Base-by-base conservation (phyloP, 208 protist genomes). In the Crithidia sp. region DNA sequence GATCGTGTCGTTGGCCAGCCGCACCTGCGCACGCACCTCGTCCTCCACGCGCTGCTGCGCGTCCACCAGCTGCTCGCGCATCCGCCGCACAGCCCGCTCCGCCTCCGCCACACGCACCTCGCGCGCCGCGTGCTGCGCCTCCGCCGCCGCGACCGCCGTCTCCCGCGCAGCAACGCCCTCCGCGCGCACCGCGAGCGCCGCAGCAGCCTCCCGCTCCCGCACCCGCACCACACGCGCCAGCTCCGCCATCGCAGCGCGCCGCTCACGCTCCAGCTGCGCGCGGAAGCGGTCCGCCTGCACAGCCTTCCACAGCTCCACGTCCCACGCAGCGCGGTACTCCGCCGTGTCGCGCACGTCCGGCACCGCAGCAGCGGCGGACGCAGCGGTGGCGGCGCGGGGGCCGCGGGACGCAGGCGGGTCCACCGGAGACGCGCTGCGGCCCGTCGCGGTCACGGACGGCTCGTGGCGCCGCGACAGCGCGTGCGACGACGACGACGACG, bases 301-400 rank as follows among this genome's bases (percentile, higher is more conserved):
- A 10, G 82, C 87, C 59, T 94, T 93, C 91, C 93, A 97, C 40
- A 97, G 66, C 79, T 97, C 90, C 55, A 97, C 50, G 65, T 97
- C 93, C 86, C 87, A 97, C 41, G 91, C 91, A 36, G 88, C 88
- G 13, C 76, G 75, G 77, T 97, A 97, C 82, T 97, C 93, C 17
- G 74, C 76, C 9, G 91, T 95, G 61, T 86, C 79, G 6, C 93
- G 90, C 39, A 97, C 77, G 44, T 80, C 75, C 12, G 65, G 67
- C 4, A 43, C 10, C 12, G 61, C 56, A 16, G 49, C 45, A 5
- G 37, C 44, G 0, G 64, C 63, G 10, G 19, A 8, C 19, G 28
- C 58, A 5, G 9, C 12, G 14, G 43, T 36, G 0, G 52, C 3
- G 13, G 39, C 5, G 3, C 3, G 17, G 7, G 28, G 44, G 53